Evolutionary conservation across 116 monocot species (phyloP), one percentile per base, ranked within the genome.

Genomic region (Posidonia oceanica): DNA sequence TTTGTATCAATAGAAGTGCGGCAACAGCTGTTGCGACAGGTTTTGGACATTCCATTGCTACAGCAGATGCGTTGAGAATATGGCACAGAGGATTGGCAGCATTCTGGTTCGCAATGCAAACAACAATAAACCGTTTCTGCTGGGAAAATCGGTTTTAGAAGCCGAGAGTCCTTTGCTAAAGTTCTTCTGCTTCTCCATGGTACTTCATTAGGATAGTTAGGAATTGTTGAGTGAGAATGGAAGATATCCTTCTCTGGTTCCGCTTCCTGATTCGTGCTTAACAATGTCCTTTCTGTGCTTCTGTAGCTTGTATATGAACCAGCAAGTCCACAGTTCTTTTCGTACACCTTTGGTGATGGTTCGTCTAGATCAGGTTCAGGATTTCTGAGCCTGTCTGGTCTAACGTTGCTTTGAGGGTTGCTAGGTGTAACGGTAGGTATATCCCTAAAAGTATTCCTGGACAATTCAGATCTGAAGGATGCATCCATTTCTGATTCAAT

Each of bases 1-100:
- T 39, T 5, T 16, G 7, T 51, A 4, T n/a, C 23, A 21, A 13
- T 42, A 29, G 29, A 29, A 11, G 44, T 21, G 20, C 23, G 39
- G 67, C 67, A 67, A 41, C 67, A 67, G 67, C 17, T 29, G 23
- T 67, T 44, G 51, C 51, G 20, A 52, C 67, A 67, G 3, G 10
- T 12, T 12, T 23, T 67, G 51, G 44, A 67, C 51, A 42, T 67
- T 42, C 67, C 67, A 52, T 67, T 67, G 41, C 51, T 52, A 41
- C 67, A 67, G 20, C 67, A 67, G 12, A 48, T 7, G 39, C 52
- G 12, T 21, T 18, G 51, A 21, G 18, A 20, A 37, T 15, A 69
- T 23, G 3, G 54, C 11, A 17, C 17, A 37, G 48, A 69, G 23
- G 55, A 29, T 1, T 22, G 23, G 29, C 54, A 69, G 36, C 44